A percentile compares a stretch with the other conserved stretches of the same genome.
phyloP scores from a whole-genome alignment of 1,284 basidiomycete species.

The Cystobasidium sp. region DNA sequence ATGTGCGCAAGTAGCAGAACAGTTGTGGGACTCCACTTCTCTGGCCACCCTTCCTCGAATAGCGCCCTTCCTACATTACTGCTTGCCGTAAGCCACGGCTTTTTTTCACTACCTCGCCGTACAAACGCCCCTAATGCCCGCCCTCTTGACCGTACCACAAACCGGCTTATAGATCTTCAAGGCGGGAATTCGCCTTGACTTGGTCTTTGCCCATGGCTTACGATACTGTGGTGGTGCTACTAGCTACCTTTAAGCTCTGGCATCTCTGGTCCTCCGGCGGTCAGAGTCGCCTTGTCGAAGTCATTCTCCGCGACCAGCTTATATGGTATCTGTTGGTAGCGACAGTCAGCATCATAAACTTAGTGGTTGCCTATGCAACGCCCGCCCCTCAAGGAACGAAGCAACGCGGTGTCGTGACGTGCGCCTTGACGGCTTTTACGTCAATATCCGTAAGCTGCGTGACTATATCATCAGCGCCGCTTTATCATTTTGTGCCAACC shows the following conservation, averaged over 20 bases:
- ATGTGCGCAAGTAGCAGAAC: neutral
- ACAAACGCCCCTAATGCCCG: too few relatives aligned
- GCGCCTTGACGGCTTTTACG: neutral
- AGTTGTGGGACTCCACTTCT: neutral
- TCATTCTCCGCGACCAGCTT: neutral
- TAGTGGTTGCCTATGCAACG: neutral
- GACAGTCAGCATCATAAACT: neutral
- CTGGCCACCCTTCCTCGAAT: neutral
- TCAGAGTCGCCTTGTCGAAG: neutral
- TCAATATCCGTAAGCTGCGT: too few relatives aligned
- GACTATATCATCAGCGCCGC: too few relatives aligned
- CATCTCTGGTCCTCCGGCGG: neutral
- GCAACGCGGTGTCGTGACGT: neutral
- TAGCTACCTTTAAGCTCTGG: neutral
- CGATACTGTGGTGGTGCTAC: neutral
- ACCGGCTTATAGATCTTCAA: too few relatives aligned
- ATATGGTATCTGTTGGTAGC: neutral
- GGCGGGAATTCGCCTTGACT: neutral
- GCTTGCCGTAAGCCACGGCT: constrained; percentile 18
- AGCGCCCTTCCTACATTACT: neutral
- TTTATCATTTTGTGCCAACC: too few relatives aligned
- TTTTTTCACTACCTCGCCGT: too few relatives aligned
- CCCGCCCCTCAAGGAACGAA: neutral
- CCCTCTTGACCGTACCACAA: too few relatives aligned
- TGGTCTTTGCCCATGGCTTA: neutral